These are phyloP conservation scores for Lycium barbarum DNA, from an alignment of 257 asterid species.

Conservation along the genomic window DNA sequence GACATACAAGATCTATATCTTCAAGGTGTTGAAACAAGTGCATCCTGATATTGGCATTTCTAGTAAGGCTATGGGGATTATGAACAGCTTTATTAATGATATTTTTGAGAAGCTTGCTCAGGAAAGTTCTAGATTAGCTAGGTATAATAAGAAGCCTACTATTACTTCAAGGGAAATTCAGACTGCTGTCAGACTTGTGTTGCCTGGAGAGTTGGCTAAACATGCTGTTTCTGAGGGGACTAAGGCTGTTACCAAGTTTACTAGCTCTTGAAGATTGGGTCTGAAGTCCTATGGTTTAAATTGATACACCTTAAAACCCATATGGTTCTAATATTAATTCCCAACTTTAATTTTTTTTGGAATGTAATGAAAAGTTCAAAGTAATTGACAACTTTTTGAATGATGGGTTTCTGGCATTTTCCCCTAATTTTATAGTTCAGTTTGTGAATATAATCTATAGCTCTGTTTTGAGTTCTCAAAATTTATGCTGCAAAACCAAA, in stretches of 20 bases:
- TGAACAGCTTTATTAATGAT: conserved; percentile 61
- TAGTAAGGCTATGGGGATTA: conserved; percentile 76
- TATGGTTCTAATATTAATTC: too few species aligned
- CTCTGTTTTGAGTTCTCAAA: too few species aligned
- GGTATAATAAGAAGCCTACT: conserved; percentile 72
- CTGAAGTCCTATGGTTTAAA: too few species aligned
- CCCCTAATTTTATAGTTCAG: too few species aligned
- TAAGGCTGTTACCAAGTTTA: conserved; percentile 69
- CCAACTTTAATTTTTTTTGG: too few species aligned
- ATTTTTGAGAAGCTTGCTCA: conserved; percentile 67
- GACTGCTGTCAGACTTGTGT: conserved; percentile 62
- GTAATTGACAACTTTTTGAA: too few species aligned
- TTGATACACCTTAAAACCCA: too few species aligned
- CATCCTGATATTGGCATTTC: conserved; percentile 71
- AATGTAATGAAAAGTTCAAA: too few species aligned
- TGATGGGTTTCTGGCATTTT: too few species aligned
- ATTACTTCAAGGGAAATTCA: conserved; percentile 65
- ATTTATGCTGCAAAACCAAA: too few species aligned
- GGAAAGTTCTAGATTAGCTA: conserved; percentile 60
- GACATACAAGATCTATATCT: conserved; percentile 77
- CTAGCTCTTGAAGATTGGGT: conserved; percentile 49
- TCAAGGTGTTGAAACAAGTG: conserved; percentile 70
- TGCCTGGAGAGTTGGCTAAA: conserved; percentile 72
- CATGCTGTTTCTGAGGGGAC: conserved; percentile 81
- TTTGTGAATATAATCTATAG: too few species aligned